phyloP scores from a whole-genome alignment of 163 green algal genomes.

The Scenedesmus sp. region DNA sequence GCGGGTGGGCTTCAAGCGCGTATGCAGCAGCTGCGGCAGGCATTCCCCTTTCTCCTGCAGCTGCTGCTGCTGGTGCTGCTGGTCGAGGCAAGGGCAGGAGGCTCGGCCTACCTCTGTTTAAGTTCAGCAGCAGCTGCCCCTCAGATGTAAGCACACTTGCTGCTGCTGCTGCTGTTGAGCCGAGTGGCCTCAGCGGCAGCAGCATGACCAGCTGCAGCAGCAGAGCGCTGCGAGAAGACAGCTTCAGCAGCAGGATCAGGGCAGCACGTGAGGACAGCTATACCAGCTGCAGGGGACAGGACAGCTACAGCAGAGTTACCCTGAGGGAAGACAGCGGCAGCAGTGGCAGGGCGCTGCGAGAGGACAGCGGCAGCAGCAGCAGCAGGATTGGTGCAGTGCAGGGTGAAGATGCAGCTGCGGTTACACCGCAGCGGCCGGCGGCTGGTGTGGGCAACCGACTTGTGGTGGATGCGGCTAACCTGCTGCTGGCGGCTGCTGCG shows the following conservation, averaged over 20 bases:
- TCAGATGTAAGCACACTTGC: background rate
- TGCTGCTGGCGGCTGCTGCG: background rate
- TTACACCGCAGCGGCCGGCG: background rate
- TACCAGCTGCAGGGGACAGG: background rate
- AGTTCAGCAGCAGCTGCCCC: background rate
- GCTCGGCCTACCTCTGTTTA: background rate
- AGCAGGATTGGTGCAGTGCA: background rate
- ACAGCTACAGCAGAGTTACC: too few relatives aligned
- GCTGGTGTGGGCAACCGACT: background rate
- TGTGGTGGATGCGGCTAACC: background rate
- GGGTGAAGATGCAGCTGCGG: background rate
- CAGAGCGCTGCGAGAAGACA: background rate
- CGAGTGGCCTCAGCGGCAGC: background rate
- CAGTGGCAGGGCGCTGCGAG: background rate
- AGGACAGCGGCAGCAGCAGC: background rate
- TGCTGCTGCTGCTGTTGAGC: background rate
- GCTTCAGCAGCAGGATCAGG: background rate
- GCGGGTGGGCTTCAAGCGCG: background rate
- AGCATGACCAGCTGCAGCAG: background rate
- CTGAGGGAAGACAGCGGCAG: background rate
- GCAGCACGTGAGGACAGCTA: background rate
- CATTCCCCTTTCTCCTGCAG: background rate
- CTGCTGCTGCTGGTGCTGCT: background rate
- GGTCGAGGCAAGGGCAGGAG: background rate
- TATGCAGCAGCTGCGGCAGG: background rate